Evolutionary conservation across 495 filamentous ascomycete genomes (phyloP), one percentile per base, ranked within the genome.

Genomic region (Schizothecium vesticola): DNA sequence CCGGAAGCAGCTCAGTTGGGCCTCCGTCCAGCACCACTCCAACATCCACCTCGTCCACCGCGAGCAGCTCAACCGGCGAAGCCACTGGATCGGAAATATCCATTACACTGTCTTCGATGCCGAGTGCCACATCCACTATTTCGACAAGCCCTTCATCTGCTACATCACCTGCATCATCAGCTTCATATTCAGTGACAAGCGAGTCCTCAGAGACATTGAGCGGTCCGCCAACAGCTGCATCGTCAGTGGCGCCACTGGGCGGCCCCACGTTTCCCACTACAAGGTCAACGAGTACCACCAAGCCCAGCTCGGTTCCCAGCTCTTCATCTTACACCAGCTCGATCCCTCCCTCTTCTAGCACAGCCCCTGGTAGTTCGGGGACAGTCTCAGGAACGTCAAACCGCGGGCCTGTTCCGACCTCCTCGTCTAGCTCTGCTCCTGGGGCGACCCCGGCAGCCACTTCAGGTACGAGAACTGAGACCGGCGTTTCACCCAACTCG

Each of bases 301-400:
- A 51, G 26, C 36, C 22, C 16, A 61, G 65, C 22, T 13, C 57
- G n/a, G 22, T 16, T 31, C 23, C 24, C 24, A 43, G 28, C 59
- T 63, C 65, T 26, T 67, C 65, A 24, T 63, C 21, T 22, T 21
- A 63, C 24, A 67, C 13, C 23, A 64, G 22, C 33, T 62, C 29
- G 59, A n/a, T 25, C 62, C 64, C 31, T n/a, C 24, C 65, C 36
- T 64, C 65, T n/a, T 63, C 60, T 23, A 28, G 51, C 8, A n/a
- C 64, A 26, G 26, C 64, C 12, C 26, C 55, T 59, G 23, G 64
- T 3, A 59, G 11, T 7, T 25, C 65, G 11, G 22, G 22, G 13
- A 28, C 65, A 22, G 43, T 28, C 22, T 67, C 65, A 61, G 59
- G 12, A 12, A 24, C n/a, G 51, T 61, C 65, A 51, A 43, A 11